Conservation (phyloP, 2,329 filamentous ascomycete genomes). For the Pseudogymnoascus sp. region DNA sequence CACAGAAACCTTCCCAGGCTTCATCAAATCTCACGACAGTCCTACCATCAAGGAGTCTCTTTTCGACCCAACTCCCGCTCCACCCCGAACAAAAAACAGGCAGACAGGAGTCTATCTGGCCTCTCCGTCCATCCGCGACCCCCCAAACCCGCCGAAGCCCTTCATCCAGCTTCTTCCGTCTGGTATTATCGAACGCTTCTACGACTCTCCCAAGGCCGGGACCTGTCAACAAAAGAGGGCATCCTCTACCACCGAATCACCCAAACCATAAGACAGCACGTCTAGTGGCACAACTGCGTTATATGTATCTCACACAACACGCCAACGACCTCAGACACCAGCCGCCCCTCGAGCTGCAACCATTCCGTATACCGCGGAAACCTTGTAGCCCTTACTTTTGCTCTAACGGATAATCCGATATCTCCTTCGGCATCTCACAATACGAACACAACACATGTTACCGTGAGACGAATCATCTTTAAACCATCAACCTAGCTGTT, state of each 20-base stretch:
- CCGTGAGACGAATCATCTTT: slow-evolving; percentile 5
- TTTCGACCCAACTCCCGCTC: background rate
- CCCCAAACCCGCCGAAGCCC: background rate
- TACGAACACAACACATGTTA: slow-evolving; percentile 1
- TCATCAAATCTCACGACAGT: background rate
- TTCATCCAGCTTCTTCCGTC: slow-evolving; percentile 8
- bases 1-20: background rate
- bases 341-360: slow-evolving; percentile 90
- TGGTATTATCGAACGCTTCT: slow-evolving; percentile 9
- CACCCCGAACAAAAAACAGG: background rate
- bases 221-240: slow-evolving; percentile 15
- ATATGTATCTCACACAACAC: slow-evolving; percentile 39
- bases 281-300: slow-evolving; percentile 29
- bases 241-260: slow-evolving; percentile 17
- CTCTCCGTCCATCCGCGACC: slow-evolving; percentile 13
- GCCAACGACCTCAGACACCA: slow-evolving; percentile 89
- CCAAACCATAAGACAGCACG: slow-evolving; percentile 25
- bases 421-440: slow-evolving; percentile 13
- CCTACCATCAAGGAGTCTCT: background rate
- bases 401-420: slow-evolving; percentile 75
- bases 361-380: slow-evolving; percentile 93
- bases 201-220: slow-evolving; percentile 6
- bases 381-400: slow-evolving; percentile 82
- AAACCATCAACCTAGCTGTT: slow-evolving; percentile 1
- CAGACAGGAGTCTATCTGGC: slow-evolving; percentile 3